Evolutionary conservation across 2,329 filamentous ascomycete species (phyloP).

Genomic region (Rasamsonia emersonii): DNA sequence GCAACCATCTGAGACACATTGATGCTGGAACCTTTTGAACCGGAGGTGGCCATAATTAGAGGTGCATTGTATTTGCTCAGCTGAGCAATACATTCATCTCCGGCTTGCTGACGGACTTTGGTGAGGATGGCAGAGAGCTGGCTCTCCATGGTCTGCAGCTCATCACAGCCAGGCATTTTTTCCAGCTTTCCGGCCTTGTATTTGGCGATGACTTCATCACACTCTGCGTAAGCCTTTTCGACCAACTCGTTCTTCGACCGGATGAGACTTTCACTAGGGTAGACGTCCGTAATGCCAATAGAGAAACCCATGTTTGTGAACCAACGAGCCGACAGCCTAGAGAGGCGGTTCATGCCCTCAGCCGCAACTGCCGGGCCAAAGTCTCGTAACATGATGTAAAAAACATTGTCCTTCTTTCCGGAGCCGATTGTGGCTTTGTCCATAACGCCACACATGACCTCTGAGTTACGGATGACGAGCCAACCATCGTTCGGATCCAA

Average conservation of each 20-base stretch:
- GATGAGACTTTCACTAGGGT: conserved; percentile 64
- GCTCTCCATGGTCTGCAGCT: conserved; percentile 87
- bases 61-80: conserved; percentile 88
- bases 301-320: conserved; percentile 90
- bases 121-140: conserved; percentile 84
- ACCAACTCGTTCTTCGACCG: conserved; percentile 69
- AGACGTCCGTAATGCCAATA: conserved; percentile 92
- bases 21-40: conserved; percentile 93
- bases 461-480: conserved; percentile 89
- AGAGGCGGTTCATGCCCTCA: conserved; percentile 84
- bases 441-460: conserved; percentile 96
- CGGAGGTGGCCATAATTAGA: conserved; percentile 92
- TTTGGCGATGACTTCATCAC: conserved; percentile 70
- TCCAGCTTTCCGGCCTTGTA: conserved; percentile 74
- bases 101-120: conserved; percentile 83
- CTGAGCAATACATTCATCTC: conserved; percentile 81
- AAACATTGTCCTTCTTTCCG: conserved; percentile 95
- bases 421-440: conserved; percentile 96
- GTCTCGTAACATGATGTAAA: conserved; percentile 93
- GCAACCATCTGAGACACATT: conserved; percentile 99
- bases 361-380: conserved; percentile 85
- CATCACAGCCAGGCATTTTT: conserved; percentile 80
- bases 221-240: conserved; percentile 66
- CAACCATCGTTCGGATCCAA: conserved; percentile 84
- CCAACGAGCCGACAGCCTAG: conserved; percentile 80